These are phyloP conservation scores for Neurospora sp. DNA, from an alignment of 495 filamentous ascomycete species.

Conservation along the genomic window DNA sequence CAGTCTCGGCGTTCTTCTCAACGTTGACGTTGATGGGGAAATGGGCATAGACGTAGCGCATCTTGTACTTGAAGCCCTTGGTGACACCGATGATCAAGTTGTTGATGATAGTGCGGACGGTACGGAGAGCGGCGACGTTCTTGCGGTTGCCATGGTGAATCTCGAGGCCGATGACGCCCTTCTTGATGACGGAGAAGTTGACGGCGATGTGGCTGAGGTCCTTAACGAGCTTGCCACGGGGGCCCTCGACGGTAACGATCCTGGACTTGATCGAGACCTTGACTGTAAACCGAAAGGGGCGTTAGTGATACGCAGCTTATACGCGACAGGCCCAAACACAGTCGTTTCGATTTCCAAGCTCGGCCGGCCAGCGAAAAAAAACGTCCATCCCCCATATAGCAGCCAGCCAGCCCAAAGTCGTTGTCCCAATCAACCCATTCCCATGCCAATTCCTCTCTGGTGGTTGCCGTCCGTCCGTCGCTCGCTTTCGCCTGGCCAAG, in stretches of 20 bases:
- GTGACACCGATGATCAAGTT: slow-evolving; percentile 98
- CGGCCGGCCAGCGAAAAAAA: neutral
- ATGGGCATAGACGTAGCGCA: slow-evolving; percentile 99
- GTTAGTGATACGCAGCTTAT: neutral
- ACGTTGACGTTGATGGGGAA: slow-evolving; percentile 99
- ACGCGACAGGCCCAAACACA: slow-evolving; percentile 1
- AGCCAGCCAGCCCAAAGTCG: neutral
- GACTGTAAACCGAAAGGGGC: slow-evolving; percentile 47
- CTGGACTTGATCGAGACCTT: slow-evolving; percentile 93
- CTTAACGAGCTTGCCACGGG: slow-evolving; percentile 91
- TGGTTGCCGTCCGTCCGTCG: slow-evolving; percentile 10
- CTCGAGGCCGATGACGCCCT: slow-evolving; percentile 83
- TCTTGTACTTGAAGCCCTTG: slow-evolving; percentile 99
- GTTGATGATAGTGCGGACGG: slow-evolving; percentile 93
- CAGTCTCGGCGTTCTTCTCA: slow-evolving; percentile 90
- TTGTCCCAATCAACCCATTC: neutral
- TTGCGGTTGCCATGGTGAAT: slow-evolving; percentile 96
- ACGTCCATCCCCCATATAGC: neutral
- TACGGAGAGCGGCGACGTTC: slow-evolving; percentile 94
- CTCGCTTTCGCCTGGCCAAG: slow-evolving; percentile 2
- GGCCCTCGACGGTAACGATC: slow-evolving; percentile 90
- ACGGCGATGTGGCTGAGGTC: slow-evolving; percentile 92
- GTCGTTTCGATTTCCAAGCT: neutral
- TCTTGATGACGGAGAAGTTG: slow-evolving; percentile 77
- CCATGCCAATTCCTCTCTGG: neutral